These are phyloP conservation scores for Tritrichomonas foetus DNA, from an alignment of 208 protist genomes.

Conservation along the genomic window DNA sequence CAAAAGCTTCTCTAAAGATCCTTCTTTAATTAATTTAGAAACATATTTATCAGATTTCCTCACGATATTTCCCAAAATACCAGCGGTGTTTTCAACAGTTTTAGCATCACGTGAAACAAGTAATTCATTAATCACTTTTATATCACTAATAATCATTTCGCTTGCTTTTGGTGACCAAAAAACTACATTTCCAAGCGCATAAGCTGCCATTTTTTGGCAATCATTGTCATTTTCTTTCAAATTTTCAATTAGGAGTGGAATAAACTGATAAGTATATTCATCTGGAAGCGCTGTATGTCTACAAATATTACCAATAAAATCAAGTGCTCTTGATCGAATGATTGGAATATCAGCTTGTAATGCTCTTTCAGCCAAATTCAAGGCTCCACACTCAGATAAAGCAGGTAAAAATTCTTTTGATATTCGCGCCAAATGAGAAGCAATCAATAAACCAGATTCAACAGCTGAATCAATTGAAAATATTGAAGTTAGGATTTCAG, in stretches of 20 bases:
- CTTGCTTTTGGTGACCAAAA: not conserved
- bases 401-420: not conserved
- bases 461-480: constrained; percentile 19
- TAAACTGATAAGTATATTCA: not conserved
- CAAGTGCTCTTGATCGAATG: not conserved
- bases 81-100: constrained; percentile 12
- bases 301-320: constrained; percentile 10
- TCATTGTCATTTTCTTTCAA: not conserved
- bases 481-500: not conserved
- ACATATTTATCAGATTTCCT: not conserved
- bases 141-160: not conserved
- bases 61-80: not conserved
- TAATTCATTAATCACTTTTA: not conserved
- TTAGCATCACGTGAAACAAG: not conserved
- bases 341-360: not conserved
- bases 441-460: not conserved
- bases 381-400: not conserved
- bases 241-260: not conserved
- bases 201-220: not conserved
- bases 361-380: not conserved
- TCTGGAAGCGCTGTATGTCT: not conserved
- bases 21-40: not conserved
- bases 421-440: not conserved
- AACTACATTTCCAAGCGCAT: not conserved
- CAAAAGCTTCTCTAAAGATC: not conserved